Evolutionary conservation across 495 filamentous ascomycete species (phyloP).

Genomic region (Lophiotrema nucula): DNA sequence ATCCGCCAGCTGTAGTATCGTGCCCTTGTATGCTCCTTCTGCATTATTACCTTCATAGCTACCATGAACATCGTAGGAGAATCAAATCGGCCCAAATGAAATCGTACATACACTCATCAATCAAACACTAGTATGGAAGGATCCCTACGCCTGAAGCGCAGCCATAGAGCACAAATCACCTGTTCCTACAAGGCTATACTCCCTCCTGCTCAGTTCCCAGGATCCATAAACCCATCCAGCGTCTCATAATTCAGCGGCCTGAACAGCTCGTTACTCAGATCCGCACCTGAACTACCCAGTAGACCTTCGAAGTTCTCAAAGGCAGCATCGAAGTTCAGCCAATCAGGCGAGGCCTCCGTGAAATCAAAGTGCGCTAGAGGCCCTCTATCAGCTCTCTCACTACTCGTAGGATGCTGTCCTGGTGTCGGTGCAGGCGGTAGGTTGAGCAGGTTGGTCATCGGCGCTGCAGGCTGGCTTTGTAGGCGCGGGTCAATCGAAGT

Average conservation of each 20-base stretch:
- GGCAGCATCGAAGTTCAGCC: conserved; percentile 34
- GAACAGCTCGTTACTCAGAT: conserved; percentile 34
- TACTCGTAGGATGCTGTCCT: conserved; percentile 34
- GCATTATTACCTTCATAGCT: too few relatives aligned
- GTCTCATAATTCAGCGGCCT: conserved; percentile 32
- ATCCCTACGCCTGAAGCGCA: too few relatives aligned
- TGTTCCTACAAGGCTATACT: neutral
- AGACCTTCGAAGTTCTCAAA: conserved; percentile 37
- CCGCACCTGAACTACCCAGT: conserved; percentile 33
- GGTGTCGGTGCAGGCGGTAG: conserved; percentile 18
- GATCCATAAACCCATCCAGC: conserved; percentile 29
- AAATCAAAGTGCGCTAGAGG: conserved; percentile 23
- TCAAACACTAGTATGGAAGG: too few relatives aligned
- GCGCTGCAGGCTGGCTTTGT: conserved; percentile 15
- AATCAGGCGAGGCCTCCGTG: conserved; percentile 24
- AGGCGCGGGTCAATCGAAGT: conserved; percentile 28
- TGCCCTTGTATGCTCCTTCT: too few relatives aligned
- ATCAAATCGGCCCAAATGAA: too few relatives aligned
- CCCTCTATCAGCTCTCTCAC: conserved; percentile 21
- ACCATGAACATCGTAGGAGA: too few relatives aligned
- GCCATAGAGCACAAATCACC: too few relatives aligned
- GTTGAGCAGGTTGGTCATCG: conserved; percentile 17
- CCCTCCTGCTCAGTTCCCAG: neutral
- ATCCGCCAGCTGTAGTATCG: too few relatives aligned
- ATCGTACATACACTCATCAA: too few relatives aligned